Base-by-base conservation (phyloP, 2,329 filamentous ascomycete genomes). In the Nothomitra cinnamomea region DNA sequence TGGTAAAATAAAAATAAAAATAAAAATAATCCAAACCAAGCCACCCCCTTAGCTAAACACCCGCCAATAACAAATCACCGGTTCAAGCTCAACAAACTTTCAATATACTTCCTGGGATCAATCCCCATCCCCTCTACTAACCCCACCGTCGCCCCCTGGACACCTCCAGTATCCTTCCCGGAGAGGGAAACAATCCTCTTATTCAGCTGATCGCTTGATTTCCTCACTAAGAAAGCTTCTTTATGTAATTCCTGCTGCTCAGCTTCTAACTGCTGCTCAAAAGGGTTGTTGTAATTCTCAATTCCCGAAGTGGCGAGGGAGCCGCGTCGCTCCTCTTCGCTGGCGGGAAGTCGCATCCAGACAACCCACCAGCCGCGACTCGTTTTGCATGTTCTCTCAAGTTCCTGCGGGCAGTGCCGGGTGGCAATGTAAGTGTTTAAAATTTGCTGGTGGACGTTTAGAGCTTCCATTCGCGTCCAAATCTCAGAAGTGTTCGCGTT, bases 351-450 rank as follows among this genome's bases (percentile, higher is more conserved):
- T 7, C 76, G 71, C 64, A 82, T 74, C 79, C 79, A 83, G 21
- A 81, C 74, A 1, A 83, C 71, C 79, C 79, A 83, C 79, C 79
- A 83, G 5, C 77, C 77, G n/a, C 79, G 72, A 43, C 66, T 72
- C 0, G 79, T 82, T 64, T 82, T 82, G 63, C 74, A 76, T 1
- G 76, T 81, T 32, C 76, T 70, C 60, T 83, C 79, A 5, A 76
- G 67, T 56, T 82, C 77, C 7, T 66, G 62, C 1, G 63, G 58
- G 1, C 65, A 65, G 21, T 64, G 64, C 1, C 73, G 69, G 1
- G 77, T 79, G 55, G 71, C 70, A n/a, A 65, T 62, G 51, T 79
- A 69, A 0, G 75, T 79, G 54, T 72, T 72, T 24, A 83, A 64
- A 41, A 82, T 72, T 54, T 78, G 76, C 7, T 72, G 72, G 61